Percentiles rank a stretch among this genome's conserved stretches.
phyloP scores from a whole-genome alignment of 108 stramenopile species.

The Skeletonema menzelii region DNA sequence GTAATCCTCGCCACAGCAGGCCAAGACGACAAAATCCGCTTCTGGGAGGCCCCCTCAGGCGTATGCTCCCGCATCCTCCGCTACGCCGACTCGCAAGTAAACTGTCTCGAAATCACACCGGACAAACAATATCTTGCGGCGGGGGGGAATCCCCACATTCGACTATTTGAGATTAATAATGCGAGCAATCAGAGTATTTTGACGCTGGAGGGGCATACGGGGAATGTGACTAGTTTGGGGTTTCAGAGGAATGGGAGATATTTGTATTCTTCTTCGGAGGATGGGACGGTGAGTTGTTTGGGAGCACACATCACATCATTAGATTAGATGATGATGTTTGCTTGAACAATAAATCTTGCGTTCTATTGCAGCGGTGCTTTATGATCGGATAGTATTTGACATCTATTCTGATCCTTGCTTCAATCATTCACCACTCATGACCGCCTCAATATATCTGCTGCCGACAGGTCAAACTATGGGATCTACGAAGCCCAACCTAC shows the following conservation, averaged over 20 bases:
- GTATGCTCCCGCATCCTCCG: conserved; percentile 88
- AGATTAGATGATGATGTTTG: too few relatives aligned
- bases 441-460: not conserved
- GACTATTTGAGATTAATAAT: conserved; percentile 85
- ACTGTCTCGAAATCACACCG: conserved; percentile 93
- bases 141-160: conserved; percentile 95
- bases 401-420: not conserved
- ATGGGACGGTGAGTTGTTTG: conserved; percentile 68
- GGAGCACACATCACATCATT: not conserved
- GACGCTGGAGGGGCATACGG: conserved; percentile 84
- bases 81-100: conserved; percentile 94
- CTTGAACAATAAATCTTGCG: too few relatives aligned
- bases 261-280: conserved; percentile 86
- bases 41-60: conserved; percentile 97
- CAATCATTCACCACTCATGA: not conserved
- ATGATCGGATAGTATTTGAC: too few relatives aligned
- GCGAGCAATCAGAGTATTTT: conserved; percentile 64
- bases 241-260: conserved; percentile 96
- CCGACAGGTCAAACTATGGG: conserved; percentile 89
- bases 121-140: conserved; percentile 96
- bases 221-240: conserved; percentile 92
- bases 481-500: conserved; percentile 84
- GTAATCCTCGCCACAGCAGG: conserved; percentile 98
- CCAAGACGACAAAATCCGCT: conserved; percentile 96
- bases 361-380: too few relatives aligned